phyloP scores from a whole-genome alignment of 2,329 filamentous ascomycete genomes.

The Ophiostoma sp. region DNA sequence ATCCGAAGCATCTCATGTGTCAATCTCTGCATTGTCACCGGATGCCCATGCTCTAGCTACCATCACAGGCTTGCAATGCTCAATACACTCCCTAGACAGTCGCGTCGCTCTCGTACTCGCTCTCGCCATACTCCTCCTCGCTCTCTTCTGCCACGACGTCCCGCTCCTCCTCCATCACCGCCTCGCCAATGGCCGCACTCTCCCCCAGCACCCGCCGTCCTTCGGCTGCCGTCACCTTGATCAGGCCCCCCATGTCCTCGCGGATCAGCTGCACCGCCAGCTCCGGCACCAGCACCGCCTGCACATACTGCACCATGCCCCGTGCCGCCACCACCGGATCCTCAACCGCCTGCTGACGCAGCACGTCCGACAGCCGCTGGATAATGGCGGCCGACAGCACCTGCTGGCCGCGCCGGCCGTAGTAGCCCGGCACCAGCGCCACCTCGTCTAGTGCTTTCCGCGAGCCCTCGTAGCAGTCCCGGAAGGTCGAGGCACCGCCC shows the following conservation, averaged over 20 bases:
- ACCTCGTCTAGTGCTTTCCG: neutral
- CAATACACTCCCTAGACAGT: too few relatives aligned
- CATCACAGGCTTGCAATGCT: too few relatives aligned
- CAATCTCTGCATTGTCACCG: too few relatives aligned
- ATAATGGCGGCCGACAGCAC: slow-evolving; percentile 68
- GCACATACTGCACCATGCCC: slow-evolving; percentile 63
- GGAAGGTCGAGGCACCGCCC: slow-evolving; percentile 52
- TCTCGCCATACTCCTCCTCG: slow-evolving; percentile 10
- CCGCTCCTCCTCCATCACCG: slow-evolving; percentile 60
- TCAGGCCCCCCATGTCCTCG: slow-evolving; percentile 45
- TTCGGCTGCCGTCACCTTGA: slow-evolving; percentile 25
- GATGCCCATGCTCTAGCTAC: too few relatives aligned
- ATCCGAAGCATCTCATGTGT: too few relatives aligned
- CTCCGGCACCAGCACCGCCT: slow-evolving; percentile 73
- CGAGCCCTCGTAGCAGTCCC: slow-evolving; percentile 41
- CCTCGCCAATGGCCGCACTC: slow-evolving; percentile 61
- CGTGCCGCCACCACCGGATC: slow-evolving; percentile 62
- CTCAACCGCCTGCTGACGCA: slow-evolving; percentile 57
- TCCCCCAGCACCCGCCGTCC: slow-evolving; percentile 56
- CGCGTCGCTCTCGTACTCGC: neutral
- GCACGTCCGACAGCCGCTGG: slow-evolving; percentile 49
- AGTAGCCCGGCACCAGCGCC: slow-evolving; percentile 67
- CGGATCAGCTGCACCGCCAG: slow-evolving; percentile 49
- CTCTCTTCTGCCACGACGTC: slow-evolving; percentile 43
- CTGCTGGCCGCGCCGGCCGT: slow-evolving; percentile 67